These are phyloP conservation scores for Aphanoascus verrucosus DNA, from an alignment of 2,329 filamentous ascomycete species.

Conservation along the genomic window DNA sequence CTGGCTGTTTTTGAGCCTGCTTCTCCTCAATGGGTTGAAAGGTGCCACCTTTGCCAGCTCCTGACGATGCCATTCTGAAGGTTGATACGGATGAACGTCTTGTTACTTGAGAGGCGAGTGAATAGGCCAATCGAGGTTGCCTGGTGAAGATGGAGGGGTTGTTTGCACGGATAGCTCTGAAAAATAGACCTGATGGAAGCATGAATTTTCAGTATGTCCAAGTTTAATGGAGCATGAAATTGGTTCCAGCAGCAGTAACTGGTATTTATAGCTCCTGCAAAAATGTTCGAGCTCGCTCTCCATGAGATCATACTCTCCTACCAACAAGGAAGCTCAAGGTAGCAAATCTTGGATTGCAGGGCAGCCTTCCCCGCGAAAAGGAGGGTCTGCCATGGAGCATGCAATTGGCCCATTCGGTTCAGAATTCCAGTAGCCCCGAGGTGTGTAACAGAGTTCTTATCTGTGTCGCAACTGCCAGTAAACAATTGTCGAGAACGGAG, in stretches of 20 bases:
- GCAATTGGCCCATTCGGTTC: not conserved
- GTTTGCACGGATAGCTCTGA: not conserved
- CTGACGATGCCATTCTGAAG: slow-evolving; percentile 14
- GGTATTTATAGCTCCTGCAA: not conserved
- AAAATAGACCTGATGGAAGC: not conserved
- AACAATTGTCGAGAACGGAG: too few species aligned
- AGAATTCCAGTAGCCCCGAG: not conserved
- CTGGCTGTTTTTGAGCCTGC: slow-evolving; percentile 13
- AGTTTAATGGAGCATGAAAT: not conserved
- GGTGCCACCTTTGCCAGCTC: slow-evolving; percentile 11
- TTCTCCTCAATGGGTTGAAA: slow-evolving; percentile 13
- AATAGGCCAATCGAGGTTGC: not conserved
- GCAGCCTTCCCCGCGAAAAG: not conserved
- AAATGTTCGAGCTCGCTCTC: not conserved
- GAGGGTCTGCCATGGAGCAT: not conserved
- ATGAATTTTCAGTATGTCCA: not conserved
- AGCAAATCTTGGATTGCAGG: slow-evolving; percentile 5
- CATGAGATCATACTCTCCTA: slow-evolving; percentile 9
- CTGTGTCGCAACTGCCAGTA: not conserved
- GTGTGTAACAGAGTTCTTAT: not conserved
- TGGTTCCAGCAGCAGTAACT: not conserved
- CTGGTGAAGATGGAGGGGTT: not conserved
- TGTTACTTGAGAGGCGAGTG: not conserved
- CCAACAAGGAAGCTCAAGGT: slow-evolving; percentile 4
- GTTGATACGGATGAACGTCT: not conserved